phyloP scores from a whole-genome alignment of 192 early-diverging fungal species.

The Chytriomyces sp. region DNA sequence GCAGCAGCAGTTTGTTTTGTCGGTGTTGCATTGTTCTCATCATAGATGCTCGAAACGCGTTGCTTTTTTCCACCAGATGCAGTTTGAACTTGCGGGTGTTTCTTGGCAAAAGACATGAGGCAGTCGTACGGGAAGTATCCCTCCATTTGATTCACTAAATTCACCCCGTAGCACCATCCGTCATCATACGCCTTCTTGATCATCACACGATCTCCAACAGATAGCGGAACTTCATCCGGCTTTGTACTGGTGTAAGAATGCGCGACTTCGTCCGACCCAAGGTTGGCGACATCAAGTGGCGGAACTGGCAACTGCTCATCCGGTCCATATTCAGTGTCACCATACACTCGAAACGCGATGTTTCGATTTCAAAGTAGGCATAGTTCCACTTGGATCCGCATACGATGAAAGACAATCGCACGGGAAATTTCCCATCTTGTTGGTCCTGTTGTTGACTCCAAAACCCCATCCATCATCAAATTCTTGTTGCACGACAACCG shows the following conservation, averaged over 20 bases:
- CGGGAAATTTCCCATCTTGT: constrained; percentile 1
- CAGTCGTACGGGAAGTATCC: not conserved
- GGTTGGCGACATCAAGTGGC: too few relatives aligned
- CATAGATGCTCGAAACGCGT: constrained; percentile 20
- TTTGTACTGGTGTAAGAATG: too few relatives aligned
- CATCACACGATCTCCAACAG: constrained; percentile 5
- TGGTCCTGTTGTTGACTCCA: constrained; percentile 50
- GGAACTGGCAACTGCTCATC: not conserved
- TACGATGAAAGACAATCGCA: not conserved
- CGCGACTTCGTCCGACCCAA: too few relatives aligned
- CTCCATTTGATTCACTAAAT: not conserved
- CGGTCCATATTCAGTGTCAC: not conserved
- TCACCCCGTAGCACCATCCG: not conserved
- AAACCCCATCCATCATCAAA: constrained; percentile 25
- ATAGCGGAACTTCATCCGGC: not conserved
- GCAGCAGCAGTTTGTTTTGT: not conserved
- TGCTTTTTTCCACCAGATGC: constrained; percentile 17
- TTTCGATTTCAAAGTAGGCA: not conserved
- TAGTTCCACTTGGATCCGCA: not conserved
- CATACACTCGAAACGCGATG: not conserved
- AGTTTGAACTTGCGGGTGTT: not conserved
- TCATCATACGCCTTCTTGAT: constrained; percentile 10
- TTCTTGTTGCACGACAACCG: not conserved
- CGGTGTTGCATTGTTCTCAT: not conserved
- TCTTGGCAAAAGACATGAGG: not conserved